Percentiles rank a stretch among this genome's conserved stretches.
These are phyloP conservation scores for Endoconidiophora laricicola DNA, from an alignment of 2,329 filamentous ascomycete species.

Conservation along the genomic window DNA sequence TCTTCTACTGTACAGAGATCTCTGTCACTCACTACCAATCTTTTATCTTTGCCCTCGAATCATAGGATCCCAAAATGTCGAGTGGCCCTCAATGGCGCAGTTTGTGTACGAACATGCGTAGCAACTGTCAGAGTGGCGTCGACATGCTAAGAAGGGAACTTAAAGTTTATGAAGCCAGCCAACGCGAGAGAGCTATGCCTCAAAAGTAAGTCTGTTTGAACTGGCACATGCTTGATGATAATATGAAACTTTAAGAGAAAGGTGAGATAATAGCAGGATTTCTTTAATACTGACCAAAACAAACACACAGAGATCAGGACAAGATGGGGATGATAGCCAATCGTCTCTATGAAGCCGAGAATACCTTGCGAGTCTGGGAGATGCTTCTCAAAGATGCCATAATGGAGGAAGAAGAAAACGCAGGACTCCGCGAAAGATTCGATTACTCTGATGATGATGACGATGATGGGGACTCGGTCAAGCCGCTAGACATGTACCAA, in stretches of 20 bases:
- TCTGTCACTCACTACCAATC: too few relatives aligned
- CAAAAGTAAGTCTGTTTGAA: too few relatives aligned
- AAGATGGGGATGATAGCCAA: neutral
- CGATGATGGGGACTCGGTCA: neutral
- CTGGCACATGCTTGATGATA: too few relatives aligned
- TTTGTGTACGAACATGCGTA: too few relatives aligned
- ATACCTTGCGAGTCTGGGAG: neutral
- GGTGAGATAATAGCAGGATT: neutral
- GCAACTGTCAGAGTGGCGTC: too few relatives aligned
- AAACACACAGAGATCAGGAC: neutral
- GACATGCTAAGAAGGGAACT: too few relatives aligned
- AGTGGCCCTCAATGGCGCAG: too few relatives aligned
- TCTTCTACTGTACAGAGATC: too few relatives aligned
- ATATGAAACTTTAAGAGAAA: neutral
- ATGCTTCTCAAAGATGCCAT: neutral
- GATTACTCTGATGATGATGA: neutral
- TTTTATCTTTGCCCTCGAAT: too few relatives aligned
- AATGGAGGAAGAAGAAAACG: slow-evolving; percentile 1
- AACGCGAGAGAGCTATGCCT: too few relatives aligned
- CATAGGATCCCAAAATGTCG: too few relatives aligned
- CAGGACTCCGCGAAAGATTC: neutral
- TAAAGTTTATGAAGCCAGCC: too few relatives aligned
- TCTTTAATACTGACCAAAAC: neutral
- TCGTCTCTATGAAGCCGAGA: neutral
- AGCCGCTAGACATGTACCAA: neutral